Percentiles rank a stretch among this genome's conserved stretches.
Evolutionary conservation across 139 green algal species (phyloP).

Genomic region (Mychonastes homosphaera): DNA sequence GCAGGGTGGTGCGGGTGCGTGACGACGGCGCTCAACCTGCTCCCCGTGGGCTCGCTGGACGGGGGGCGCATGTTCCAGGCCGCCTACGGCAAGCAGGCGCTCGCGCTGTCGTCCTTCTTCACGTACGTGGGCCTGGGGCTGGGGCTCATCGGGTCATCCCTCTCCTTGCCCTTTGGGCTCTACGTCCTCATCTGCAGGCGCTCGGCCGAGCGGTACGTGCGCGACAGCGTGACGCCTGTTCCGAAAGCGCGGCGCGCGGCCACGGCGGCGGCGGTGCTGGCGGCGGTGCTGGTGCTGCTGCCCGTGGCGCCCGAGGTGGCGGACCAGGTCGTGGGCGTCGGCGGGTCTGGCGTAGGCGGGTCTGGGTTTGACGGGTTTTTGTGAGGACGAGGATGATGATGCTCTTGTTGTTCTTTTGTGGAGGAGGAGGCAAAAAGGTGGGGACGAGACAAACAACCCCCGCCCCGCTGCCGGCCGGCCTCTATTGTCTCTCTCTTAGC

Average conservation of each 20-base stretch:
- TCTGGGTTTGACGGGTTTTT: no score
- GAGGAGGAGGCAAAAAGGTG: no score
- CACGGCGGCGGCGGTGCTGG: constrained; percentile 33
- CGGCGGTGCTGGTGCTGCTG: constrained; percentile 58
- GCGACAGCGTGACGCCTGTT: constrained; percentile 48
- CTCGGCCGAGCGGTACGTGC: constrained; percentile 56
- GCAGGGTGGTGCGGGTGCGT: constrained; percentile 78
- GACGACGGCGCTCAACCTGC: constrained; percentile 65
- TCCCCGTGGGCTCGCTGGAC: constrained; percentile 74
- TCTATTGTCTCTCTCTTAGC: no score
- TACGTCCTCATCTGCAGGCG: constrained; percentile 80
- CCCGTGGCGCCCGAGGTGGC: constrained; percentile 51
- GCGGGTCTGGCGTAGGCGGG: no score
- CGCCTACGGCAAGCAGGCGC: constrained; percentile 38
- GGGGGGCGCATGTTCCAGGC: constrained; percentile 59
- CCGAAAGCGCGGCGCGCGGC: constrained; percentile 20
- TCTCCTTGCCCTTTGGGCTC: constrained; percentile 75
- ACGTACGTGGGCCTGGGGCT: constrained; percentile 72
- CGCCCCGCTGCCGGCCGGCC: no score
- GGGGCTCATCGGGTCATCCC: constrained; percentile 55
- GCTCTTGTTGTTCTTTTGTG: no score
- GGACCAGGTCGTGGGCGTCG: constrained; percentile 6
- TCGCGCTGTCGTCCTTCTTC: constrained; percentile 64
- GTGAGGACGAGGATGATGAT: no score
- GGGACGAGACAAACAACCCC: no score